Base-by-base conservation (phyloP, 2,329 filamentous ascomycete genomes). In the Claviceps sp. region DNA sequence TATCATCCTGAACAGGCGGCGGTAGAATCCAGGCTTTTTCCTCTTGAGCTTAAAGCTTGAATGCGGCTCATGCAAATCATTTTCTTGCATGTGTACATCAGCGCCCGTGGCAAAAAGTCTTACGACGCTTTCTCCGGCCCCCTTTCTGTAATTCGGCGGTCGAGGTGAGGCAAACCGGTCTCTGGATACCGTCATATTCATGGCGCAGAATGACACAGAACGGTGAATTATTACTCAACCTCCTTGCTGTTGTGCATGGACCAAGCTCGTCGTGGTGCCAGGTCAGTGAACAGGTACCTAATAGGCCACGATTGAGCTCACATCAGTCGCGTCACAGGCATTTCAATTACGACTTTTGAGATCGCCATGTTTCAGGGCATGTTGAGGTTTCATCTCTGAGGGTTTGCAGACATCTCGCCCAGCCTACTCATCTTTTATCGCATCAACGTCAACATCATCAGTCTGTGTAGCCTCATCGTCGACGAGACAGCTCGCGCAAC, bases 221-320 rank as follows among this genome's bases (percentile, higher is more conserved):
- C 20, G 72, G 68, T 22, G 63, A n/a, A n/a, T n/a, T 61, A 2
- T 62, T 69, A 6, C 66, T 76, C 48, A 71, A 60, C 45, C 59
- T 75, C 7, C 62, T 75, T 48, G 68, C 71, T 29, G 64, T 73
- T 46, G 61, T 74, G 48, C 76, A 75, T 59, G 72, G 72, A 36
- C 71, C 67, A 4, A 73, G 69, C n/a, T 70, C 71, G 5, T 73
- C 71, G 13, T 76, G 73, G 73, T 66, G 64, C 50, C 68, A 68
- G n/a, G 56, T 58, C 36, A 58, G 58, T 43, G 57, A 61, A 29
- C 7, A 7, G 6, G 49, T 59, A 59, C 43, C n/a, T n/a, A n/a
- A 20, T 20, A 2, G 57, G 53, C 17, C 71, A 75, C 53, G 75
- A 75, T 52, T 71, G 70, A 0, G 68, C 70, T 53, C 61, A 72